phyloP scores from a whole-genome alignment of 2,329 filamentous ascomycete genomes.

The Xylaria sp. region DNA sequence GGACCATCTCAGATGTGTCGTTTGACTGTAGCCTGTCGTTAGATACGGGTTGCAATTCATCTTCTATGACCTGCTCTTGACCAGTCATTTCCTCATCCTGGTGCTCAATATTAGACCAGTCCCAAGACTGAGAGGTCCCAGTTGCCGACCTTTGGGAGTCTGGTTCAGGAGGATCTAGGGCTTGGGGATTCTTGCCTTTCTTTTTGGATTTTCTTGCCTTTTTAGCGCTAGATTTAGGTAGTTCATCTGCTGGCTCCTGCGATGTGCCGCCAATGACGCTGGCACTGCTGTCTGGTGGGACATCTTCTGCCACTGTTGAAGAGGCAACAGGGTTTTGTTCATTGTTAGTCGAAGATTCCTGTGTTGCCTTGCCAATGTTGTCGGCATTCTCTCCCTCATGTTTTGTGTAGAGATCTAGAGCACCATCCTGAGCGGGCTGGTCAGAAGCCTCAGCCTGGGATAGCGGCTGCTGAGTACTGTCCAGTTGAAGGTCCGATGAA shows the following conservation, averaged over 20 bases:
- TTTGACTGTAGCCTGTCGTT: constrained; percentile 1
- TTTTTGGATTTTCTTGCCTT: constrained; percentile 40
- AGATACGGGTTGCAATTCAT: constrained; percentile 1
- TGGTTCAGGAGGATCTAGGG: constrained; percentile 5
- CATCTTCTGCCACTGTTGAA: constrained; percentile 4
- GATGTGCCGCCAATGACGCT: background rate
- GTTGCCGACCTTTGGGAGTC: constrained; percentile 2
- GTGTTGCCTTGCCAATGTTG: background rate
- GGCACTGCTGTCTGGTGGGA: constrained; percentile 4
- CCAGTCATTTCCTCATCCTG: constrained; percentile 6
- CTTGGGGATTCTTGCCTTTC: constrained; percentile 16
- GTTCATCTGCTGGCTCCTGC: constrained; percentile 18
- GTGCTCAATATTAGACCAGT: constrained; percentile 23
- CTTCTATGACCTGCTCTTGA: constrained; percentile 5
- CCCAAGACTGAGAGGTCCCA: constrained; percentile 18
- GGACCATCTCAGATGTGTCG: constrained; percentile 2
- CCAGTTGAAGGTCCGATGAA: background rate
- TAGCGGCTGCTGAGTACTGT: constrained; percentile 1
- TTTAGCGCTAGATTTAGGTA: constrained; percentile 27
- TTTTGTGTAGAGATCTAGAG: background rate
- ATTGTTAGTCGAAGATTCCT: background rate
- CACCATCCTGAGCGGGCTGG: constrained; percentile 1
- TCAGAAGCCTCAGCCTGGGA: constrained; percentile 1
- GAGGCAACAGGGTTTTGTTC: constrained; percentile 1
- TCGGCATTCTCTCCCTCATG: background rate